A percentile compares a stretch with the other conserved stretches of the same genome.
phyloP scores from a whole-genome alignment of 192 early-diverging fungal species.

The Mortierella hygrophila region DNA sequence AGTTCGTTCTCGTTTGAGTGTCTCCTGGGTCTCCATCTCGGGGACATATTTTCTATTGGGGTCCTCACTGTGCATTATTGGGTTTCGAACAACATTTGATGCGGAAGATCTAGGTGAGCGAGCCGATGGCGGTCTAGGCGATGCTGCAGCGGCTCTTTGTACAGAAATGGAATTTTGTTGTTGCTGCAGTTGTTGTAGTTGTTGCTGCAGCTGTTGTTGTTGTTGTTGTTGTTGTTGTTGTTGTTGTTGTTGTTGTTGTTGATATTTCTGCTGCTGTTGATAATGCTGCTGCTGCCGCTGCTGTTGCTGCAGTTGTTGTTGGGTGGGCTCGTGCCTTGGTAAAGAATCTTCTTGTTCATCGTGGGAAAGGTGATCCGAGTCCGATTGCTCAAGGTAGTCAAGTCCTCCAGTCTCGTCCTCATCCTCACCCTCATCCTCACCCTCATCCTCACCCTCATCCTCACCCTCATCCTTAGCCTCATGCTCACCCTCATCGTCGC shows the following conservation, averaged over 20 bases:
- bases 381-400: neutral
- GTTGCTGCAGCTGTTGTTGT: neutral
- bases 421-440: neutral
- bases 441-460: neutral
- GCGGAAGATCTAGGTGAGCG: neutral
- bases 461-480: neutral
- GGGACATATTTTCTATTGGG: constrained; percentile 17
- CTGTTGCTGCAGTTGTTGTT: neutral
- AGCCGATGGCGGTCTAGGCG: neutral
- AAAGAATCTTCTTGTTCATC: neutral
- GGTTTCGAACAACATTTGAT: neutral
- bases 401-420: neutral
- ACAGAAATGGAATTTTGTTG: neutral
- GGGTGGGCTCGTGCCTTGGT: neutral
- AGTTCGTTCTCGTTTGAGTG: constrained; percentile 48
- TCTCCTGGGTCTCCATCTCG: constrained; percentile 45
- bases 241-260: neutral
- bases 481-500: neutral
- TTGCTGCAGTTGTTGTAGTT: neutral
- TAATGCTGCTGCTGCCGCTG: neutral
- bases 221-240: neutral
- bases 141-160: neutral
- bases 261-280: neutral
- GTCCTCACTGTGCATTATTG: neutral
- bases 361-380: neutral